Conservation (phyloP, 2,329 filamentous ascomycete species). For the Xylaria hypoxylon region DNA sequence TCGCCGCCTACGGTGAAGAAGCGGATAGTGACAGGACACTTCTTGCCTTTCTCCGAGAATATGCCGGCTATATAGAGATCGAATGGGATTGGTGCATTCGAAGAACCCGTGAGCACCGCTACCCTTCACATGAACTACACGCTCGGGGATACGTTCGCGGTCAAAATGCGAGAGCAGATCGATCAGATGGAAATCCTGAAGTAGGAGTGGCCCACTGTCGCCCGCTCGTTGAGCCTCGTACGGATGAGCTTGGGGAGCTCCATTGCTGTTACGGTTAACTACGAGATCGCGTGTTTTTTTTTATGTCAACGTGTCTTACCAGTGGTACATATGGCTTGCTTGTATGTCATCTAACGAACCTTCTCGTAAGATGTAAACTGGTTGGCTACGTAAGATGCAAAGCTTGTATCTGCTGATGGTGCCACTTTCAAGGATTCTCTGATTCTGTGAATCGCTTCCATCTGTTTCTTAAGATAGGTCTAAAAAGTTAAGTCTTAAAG, state of each 20-base stretch:
- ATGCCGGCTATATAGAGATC: conserved; percentile 61
- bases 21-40: conserved; percentile 73
- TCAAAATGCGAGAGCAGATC: conserved; percentile 49
- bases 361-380: conserved; percentile 55
- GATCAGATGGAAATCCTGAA: conserved; percentile 49
- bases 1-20: conserved; percentile 84
- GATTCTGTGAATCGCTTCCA: conserved; percentile 3
- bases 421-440: conserved; percentile 40
- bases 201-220: conserved; percentile 44
- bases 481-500: background rate
- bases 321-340: conserved; percentile 63
- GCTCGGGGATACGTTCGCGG: conserved; percentile 45
- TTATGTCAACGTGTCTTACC: conserved; percentile 58
- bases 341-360: conserved; percentile 55
- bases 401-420: conserved; percentile 52
- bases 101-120: conserved; percentile 42
- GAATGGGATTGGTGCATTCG: conserved; percentile 60
- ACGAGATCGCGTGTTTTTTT: background rate
- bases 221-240: conserved; percentile 45
- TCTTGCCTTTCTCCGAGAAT: conserved; percentile 73
- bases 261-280: conserved; percentile 40
- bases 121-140: conserved; percentile 43
- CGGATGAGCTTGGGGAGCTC: conserved; percentile 44
- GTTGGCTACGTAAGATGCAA: conserved; percentile 52
- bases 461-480: background rate